phyloP scores from a whole-genome alignment of 345 rosid genomes.

The Bruguiera sexangula region DNA sequence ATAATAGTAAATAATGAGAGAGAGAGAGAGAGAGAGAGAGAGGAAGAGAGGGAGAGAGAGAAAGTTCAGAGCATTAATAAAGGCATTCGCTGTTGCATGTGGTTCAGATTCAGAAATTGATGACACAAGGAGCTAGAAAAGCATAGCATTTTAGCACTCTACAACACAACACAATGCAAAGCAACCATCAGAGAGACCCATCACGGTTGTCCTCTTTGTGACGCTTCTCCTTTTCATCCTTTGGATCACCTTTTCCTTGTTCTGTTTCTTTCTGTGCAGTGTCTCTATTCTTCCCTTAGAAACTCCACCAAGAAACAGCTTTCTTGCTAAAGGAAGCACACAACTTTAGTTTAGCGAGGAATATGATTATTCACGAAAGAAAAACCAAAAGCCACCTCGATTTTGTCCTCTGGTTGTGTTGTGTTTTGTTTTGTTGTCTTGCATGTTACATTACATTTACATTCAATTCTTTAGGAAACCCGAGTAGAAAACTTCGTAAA shows the following conservation, averaged over 20 bases:
- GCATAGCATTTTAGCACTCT: background rate
- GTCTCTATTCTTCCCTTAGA: background rate
- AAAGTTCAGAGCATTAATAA: conserved; percentile 40
- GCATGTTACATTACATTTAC: background rate
- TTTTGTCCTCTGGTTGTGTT: background rate
- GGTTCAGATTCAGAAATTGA: conserved; percentile 39
- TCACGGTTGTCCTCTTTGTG: conserved; percentile 21
- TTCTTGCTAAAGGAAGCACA: background rate
- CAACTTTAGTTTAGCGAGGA: background rate
- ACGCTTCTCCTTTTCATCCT: conserved; percentile 24
- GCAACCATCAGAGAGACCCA: conserved; percentile 8
- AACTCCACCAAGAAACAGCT: background rate
- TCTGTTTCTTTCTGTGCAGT: background rate
- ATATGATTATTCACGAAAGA: background rate
- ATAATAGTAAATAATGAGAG: conserved; percentile 17
- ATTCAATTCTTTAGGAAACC: too few relatives aligned
- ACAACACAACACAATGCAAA: conserved; percentile 6
- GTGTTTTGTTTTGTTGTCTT: background rate
- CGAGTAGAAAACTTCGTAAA: too few relatives aligned
- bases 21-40: conserved; percentile 16
- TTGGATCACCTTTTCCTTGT: conserved; percentile 19
- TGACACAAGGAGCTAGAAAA: conserved; percentile 29
- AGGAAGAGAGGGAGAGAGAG: conserved; percentile 4
- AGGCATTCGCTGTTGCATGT: conserved; percentile 38
- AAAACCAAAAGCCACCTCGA: background rate